Evolutionary conservation across 1,139 yeast genomes (phyloP), one percentile per base, ranked within the genome.

Genomic region (Sugiyamaella castrensis): DNA sequence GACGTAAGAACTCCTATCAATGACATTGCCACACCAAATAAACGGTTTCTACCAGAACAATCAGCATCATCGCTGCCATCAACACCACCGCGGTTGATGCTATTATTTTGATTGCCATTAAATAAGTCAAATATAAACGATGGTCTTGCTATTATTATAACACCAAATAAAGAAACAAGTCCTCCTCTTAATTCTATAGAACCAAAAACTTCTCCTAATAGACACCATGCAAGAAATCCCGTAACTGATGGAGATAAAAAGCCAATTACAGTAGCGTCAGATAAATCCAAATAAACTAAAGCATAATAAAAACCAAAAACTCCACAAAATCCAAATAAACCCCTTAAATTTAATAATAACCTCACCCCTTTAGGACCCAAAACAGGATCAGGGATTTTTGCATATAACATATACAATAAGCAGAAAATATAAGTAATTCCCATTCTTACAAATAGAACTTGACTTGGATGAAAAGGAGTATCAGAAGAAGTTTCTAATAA

Each of bases 111-210:
- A 9, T 41, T 24, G 33, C 40, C 40, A 53, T 28, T 37, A 12
- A 43, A 43, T 8, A 43, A 37, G 3, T 10, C 16, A 30, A 86
- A 81, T 31, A 87, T 57, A 56, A 84, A 84, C n/a, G 78, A 69
- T 0, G 97, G 97, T 61, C 88, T 80, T 1, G 96, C 92, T 57
- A 89, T 86, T 26, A 88, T 68, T 1, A 88, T 57, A 1, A 89
- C 96, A 1, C 97, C 97, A 1, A 73, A 62, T 19, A 89, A 71
- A 0, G 96, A 86, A 2, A 82, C 66, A 0, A 82, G 12, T 0
- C 91, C 85, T 35, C 95, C 89, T 1, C 74, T 60, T 0, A 81
- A 86, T 66, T 89, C 96, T 11, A 81, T 61, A 24, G 74, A 57
- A 4, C 86, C 79, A 66, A 86, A 84, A n/a, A 75, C 68, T 62